These are phyloP conservation scores for Cladosporium sp. DNA, from an alignment of 2,329 filamentous ascomycete species.

Conservation along the genomic window DNA sequence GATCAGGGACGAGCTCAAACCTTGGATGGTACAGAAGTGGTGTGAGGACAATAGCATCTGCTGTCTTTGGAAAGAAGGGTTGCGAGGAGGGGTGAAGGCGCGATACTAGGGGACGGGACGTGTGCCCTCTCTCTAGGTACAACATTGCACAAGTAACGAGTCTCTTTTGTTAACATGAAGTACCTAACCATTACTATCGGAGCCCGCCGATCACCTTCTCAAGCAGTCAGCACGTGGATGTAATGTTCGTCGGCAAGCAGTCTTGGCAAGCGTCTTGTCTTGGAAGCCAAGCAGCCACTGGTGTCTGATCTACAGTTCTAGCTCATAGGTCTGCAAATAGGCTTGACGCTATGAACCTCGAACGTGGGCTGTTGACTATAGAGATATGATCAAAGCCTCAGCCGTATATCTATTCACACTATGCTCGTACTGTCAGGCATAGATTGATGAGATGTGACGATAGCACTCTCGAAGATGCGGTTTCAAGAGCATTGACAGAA, in stretches of 20 bases:
- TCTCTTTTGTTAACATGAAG: background rate
- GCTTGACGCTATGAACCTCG: too few species aligned
- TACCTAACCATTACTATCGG: background rate
- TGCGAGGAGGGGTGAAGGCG: slow-evolving; percentile 33
- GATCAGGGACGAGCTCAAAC: slow-evolving; percentile 30
- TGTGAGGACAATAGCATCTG: slow-evolving; percentile 84
- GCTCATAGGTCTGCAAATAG: too few species aligned
- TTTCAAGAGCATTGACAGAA: too few species aligned
- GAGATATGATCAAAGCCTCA: too few species aligned
- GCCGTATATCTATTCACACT: too few species aligned
- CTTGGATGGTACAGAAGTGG: slow-evolving; percentile 75
- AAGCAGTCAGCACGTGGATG: background rate
- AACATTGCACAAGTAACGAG: background rate
- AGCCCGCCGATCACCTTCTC: slow-evolving; percentile 1
- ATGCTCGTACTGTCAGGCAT: too few species aligned
- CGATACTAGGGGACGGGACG: slow-evolving; percentile 22
- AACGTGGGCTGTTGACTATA: too few species aligned
- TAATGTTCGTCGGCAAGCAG: background rate
- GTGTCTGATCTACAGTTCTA: slow-evolving; percentile 6
- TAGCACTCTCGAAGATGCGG: too few species aligned
- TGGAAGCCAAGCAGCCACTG: background rate
- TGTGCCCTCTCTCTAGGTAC: background rate
- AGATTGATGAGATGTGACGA: too few species aligned
- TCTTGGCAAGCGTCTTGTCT: background rate
- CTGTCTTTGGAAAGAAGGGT: slow-evolving; percentile 64